Evolutionary conservation across 192 early-diverging fungal genomes (phyloP), one percentile per base, ranked within the genome.

Genomic region (Coemansia erecta): DNA sequence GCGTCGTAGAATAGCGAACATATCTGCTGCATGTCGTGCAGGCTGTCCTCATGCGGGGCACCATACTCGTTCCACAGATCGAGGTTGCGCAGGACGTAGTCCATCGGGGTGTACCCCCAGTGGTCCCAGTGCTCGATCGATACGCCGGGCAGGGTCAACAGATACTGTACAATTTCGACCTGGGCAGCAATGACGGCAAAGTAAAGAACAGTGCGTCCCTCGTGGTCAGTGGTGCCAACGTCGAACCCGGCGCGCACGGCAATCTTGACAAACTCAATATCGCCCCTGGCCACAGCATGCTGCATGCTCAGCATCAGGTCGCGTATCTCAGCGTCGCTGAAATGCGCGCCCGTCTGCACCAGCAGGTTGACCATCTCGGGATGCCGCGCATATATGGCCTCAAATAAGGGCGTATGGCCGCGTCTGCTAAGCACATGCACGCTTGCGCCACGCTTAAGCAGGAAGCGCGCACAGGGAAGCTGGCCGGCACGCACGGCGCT

Each of bases 361-460:
- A 98, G 73, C 55, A 97, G 59, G 15, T 64, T 66, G 8, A 90
- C 86, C 46, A 88, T 83, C 49, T 87, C 85, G 3, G 70, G 58
- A 43, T 83, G 82, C 14, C 85, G 81, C 33, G 83, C 75, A 15
- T 81, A 68, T 8, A 91, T 85, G 0, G 95, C 93, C 60, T 94
- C 88, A 65, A 84, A 94, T 8, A 99, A 68, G 2, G 95, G 93
- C 6, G 93, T 94, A 60, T 94, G 95, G 0, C 94, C 92, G 45
- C 85, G 83, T 31, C 87, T 81, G 77, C 97, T 95, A 5, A 94
- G 85, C 19, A 87, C 79, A 66, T 99, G 95, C 17, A 98, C 90
- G 31, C 89, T 92, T 5, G 94, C 92, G 3, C 97, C 97, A 58
- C 89, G 84, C 24, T 77, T 68, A 6, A 97, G 66, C 47, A 97